Conservation (phyloP, 179 eudicot genomes). For the Dionaea muscipula region DNA sequence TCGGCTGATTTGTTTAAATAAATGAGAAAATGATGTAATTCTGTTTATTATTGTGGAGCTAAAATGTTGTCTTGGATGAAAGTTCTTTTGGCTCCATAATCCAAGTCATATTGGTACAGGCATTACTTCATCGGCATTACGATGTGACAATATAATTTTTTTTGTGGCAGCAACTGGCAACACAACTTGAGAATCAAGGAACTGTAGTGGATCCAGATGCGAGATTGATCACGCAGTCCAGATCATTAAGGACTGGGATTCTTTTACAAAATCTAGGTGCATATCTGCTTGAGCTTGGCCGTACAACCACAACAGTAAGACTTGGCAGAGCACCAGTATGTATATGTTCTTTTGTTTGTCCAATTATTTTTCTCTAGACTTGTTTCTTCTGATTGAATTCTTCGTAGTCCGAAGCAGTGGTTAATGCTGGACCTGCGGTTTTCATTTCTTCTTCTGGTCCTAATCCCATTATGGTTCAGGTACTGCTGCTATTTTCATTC, state of each 20-base stretch:
- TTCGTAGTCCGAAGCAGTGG: constrained; percentile 66
- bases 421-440: constrained; percentile 89
- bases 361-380: not conserved
- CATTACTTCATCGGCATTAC: not conserved
- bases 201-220: constrained; percentile 43
- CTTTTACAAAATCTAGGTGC: constrained; percentile 82
- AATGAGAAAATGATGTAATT: too few species aligned
- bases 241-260: constrained; percentile 54
- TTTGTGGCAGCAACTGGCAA: constrained; percentile 54
- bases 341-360: constrained; percentile 7
- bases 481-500: constrained; percentile 10
- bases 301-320: constrained; percentile 74
- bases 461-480: constrained; percentile 99
- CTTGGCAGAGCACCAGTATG: constrained; percentile 80
- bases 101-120: not conserved
- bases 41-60: too few species aligned
- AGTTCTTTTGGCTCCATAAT: not conserved
- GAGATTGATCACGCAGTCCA: constrained; percentile 46
- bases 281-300: constrained; percentile 85
- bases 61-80: too few species aligned
- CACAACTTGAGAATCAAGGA: constrained; percentile 47
- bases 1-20: too few species aligned
- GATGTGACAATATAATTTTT: constrained; percentile 1
- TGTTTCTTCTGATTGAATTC: constrained; percentile 5
- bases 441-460: constrained; percentile 79